These are phyloP conservation scores for Colletotrichum abscissum DNA, from an alignment of 2,329 filamentous ascomycete species.

Conservation along the genomic window DNA sequence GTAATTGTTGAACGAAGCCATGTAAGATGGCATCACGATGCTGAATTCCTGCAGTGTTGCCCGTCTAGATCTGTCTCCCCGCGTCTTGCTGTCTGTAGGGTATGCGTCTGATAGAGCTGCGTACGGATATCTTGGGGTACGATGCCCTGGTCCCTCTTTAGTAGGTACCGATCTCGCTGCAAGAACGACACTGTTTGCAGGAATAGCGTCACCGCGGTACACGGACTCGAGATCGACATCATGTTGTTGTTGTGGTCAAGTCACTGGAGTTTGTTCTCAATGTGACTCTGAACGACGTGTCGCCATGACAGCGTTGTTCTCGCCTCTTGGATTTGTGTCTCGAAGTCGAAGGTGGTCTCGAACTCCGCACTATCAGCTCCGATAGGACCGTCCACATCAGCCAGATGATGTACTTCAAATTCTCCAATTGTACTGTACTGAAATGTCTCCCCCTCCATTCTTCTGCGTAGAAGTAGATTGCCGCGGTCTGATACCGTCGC, in stretches of 20 bases:
- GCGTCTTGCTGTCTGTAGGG: background rate
- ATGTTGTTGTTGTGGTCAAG: background rate
- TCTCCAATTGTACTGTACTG: background rate
- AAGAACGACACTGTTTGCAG: background rate
- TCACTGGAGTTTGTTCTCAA: background rate
- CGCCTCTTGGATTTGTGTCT: background rate
- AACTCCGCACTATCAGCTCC: background rate
- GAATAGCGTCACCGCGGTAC: background rate
- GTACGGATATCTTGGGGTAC: background rate
- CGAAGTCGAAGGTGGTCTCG: background rate
- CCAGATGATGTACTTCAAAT: background rate
- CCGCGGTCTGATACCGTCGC: background rate
- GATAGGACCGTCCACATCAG: background rate
- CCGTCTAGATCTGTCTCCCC: constrained; percentile 2
- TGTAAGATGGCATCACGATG: constrained; percentile 35
- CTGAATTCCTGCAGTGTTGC: constrained; percentile 17
- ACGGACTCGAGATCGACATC: background rate
- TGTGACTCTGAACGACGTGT: background rate
- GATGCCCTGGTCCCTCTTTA: background rate
- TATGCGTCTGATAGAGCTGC: background rate
- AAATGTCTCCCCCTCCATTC: background rate
- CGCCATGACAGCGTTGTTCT: constrained; percentile 1
- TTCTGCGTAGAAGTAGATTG: background rate
- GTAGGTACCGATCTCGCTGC: background rate
- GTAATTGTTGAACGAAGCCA: background rate